phyloP scores from a whole-genome alignment of 768 basidiomycete genomes.

The Termitomyces sp. region DNA sequence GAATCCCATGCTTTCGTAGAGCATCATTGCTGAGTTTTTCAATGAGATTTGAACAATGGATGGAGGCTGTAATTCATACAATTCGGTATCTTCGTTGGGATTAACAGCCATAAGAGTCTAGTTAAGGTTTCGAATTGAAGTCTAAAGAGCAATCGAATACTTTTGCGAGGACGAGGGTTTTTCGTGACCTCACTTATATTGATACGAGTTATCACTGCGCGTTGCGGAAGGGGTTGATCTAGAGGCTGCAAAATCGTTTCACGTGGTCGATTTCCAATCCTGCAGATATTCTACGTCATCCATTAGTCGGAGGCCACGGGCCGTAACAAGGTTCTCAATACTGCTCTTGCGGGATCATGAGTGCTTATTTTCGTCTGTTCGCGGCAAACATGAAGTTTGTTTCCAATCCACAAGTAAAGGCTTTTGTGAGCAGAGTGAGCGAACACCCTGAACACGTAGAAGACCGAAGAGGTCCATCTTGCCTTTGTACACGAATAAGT shows the following conservation, averaged over 20 bases:
- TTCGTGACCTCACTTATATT: not conserved
- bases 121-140: slow-evolving; percentile 1
- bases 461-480: not conserved
- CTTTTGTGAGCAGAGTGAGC: not conserved
- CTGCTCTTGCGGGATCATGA: too few relatives aligned
- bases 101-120: slow-evolving; percentile 53
- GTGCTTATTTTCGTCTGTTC: not conserved
- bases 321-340: too few relatives aligned
- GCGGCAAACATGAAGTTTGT: not conserved
- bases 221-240: not conserved
- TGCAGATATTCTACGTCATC: not conserved
- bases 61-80: slow-evolving; percentile 46
- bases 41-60: not conserved
- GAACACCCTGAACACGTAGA: not conserved
- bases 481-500: not conserved
- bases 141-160: not conserved
- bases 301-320: too few relatives aligned
- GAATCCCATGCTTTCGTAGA: slow-evolving; percentile 86
- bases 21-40: slow-evolving; percentile 75
- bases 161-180: not conserved
- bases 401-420: not conserved
- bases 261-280: not conserved
- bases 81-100: slow-evolving; percentile 92
- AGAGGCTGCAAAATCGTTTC: too few relatives aligned
- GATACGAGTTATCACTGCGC: not conserved